Evolutionary conservation across 1,284 basidiomycete genomes (phyloP), one percentile per base, ranked within the genome.

Genomic region (Austroboletus rostrupii): DNA sequence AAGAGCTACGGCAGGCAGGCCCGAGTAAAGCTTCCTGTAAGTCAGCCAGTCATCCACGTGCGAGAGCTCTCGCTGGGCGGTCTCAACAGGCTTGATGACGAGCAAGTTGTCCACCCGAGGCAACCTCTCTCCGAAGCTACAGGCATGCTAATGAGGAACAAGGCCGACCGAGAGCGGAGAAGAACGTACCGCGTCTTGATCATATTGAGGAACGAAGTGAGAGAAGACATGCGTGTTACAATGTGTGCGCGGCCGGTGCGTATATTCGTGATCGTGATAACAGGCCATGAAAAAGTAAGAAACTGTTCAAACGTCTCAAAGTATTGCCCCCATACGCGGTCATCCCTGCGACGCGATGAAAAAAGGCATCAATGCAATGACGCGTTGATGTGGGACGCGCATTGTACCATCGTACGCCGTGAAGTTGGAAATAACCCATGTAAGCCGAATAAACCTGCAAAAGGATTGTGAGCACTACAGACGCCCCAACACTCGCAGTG

Each of bases 231-330:
- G 36, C 85, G 77, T 13, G 88, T 91, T 11, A 87, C 87, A 48
- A 93, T 85, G 65, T 92, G 90, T 0, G 87, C 80, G 55, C 78
- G 78, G 4, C 87, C 86, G 0, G 90, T 89, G 59, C 73, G 75
- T 43, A 72, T 65, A 64, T 92, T 87, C 36, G 90, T 91, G 35
- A 90, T 79, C 3, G 83, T 84, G 56, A 93, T 87, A 13, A 81
- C 83, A 11, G 90, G 90, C 90, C 90, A 93, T 28, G 86, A 88
- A 64, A 92, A 92, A 10, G 81, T 77, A 36, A 93, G 76, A 66
- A 93, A 93, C 37, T 83, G 83, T 53, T 88, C 85, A 65, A 92
- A 92, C 0, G 86, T 80, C 44, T 81, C 78, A 69, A 93, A 92
- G 50, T 88, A 76, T 45, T 85, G 80, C 3, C 87, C 86, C 89